phyloP scores from a whole-genome alignment of 345 rosid genomes.

The Erysimum cheiranthoides region DNA sequence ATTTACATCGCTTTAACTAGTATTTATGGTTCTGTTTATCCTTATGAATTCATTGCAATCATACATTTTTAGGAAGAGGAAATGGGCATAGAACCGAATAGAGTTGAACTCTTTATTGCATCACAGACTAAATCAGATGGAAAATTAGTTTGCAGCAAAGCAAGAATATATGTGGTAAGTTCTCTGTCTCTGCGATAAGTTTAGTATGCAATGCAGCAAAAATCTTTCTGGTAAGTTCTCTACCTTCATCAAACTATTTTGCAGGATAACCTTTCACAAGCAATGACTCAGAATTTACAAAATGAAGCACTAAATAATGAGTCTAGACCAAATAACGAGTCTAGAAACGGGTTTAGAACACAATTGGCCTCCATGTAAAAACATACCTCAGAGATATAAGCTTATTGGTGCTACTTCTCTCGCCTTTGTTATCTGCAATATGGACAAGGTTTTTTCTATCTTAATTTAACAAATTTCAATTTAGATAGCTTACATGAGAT shows the following conservation, averaged over 20 bases:
- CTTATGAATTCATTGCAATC: too few species aligned
- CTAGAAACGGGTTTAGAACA: slow-evolving; percentile 60
- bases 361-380: slow-evolving; percentile 86
- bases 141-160: background rate
- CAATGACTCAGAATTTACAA: too few species aligned
- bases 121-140: background rate
- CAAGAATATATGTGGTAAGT: background rate
- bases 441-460: slow-evolving; percentile 71
- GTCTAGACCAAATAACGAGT: too few species aligned
- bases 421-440: slow-evolving; percentile 92
- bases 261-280: too few species aligned
- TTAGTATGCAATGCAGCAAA: background rate
- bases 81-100: background rate
- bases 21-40: too few species aligned
- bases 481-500: slow-evolving; percentile 12
- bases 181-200: too few species aligned
- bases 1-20: too few species aligned
- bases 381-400: slow-evolving; percentile 76
- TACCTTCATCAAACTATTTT: too few species aligned
- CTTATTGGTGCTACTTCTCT: slow-evolving; percentile 87
- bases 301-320: too few species aligned
- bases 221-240: too few species aligned
- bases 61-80: background rate
- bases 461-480: background rate
- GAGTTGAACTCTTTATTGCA: background rate